Conservation (phyloP, 345 rosid genomes). For the Gossypium ekmanianum region DNA sequence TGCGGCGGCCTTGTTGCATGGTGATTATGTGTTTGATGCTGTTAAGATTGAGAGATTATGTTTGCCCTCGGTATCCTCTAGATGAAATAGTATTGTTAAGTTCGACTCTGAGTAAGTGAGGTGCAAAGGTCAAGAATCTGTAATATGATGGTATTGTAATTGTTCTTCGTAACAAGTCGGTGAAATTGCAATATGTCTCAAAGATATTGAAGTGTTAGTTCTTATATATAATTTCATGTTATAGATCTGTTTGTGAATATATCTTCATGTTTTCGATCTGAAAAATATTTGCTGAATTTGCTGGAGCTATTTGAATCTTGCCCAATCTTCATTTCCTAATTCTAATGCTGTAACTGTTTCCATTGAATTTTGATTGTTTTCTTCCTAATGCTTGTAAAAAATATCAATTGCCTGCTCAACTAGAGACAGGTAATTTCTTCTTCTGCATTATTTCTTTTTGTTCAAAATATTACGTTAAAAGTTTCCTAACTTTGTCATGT, state of each 20-base stretch:
- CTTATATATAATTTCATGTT: too few relatives aligned
- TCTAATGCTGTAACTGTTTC: too few relatives aligned
- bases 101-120: background rate
- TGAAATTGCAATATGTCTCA: background rate
- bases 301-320: too few relatives aligned
- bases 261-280: too few relatives aligned
- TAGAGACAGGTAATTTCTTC: background rate
- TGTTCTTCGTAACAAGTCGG: background rate
- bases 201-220: background rate
- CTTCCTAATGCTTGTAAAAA: background rate
- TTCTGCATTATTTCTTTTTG: background rate
- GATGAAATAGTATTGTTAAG: background rate
- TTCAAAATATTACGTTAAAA: background rate
- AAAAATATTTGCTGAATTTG: too few relatives aligned
- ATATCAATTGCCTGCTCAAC: background rate
- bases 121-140: background rate
- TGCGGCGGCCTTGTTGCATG: background rate
- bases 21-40: background rate
- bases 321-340: too few relatives aligned
- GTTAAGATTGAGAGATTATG: slow-evolving; percentile 7
- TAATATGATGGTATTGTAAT: background rate
- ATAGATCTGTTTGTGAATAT: too few relatives aligned
- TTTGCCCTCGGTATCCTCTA: background rate
- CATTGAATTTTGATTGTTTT: too few relatives aligned
- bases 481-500: background rate